Conservation (phyloP, 1,139 yeast species). For the Diutina ranongensis region DNA sequence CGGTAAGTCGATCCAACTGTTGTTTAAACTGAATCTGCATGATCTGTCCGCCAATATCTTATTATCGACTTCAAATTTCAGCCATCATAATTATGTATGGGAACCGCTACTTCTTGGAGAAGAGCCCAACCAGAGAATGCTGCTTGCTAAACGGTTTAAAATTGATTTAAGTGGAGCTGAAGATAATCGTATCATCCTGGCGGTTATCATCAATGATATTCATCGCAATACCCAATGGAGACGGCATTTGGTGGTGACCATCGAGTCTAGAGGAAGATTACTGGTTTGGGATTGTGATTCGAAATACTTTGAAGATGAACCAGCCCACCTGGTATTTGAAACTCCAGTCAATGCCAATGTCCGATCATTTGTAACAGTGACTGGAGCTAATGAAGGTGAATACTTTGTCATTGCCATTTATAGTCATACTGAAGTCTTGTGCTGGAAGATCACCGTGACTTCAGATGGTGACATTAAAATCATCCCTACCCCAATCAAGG, state of each 20-base stretch:
- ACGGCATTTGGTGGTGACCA: conserved; percentile 1
- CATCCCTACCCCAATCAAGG: neutral
- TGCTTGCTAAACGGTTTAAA: conserved; percentile 25
- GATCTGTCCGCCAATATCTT: conserved; percentile 17
- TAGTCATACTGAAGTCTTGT: neutral
- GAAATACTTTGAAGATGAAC: neutral
- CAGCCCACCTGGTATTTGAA: neutral
- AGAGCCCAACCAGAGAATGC: conserved; percentile 12
- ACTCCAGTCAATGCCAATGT: neutral
- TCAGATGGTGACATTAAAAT: neutral
- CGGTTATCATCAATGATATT: conserved; percentile 11
- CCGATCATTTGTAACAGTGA: neutral
- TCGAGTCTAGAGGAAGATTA: neutral
- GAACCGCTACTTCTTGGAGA: conserved; percentile 26
- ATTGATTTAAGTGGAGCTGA: conserved; percentile 15
- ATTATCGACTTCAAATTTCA: conserved; percentile 30
- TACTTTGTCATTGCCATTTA: conserved; percentile 2
- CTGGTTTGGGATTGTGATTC: conserved; percentile 1
- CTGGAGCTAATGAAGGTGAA: neutral
- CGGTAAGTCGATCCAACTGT: conserved; percentile 58
- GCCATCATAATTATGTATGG: conserved; percentile 59
- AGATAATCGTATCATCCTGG: neutral
- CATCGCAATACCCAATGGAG: neutral
- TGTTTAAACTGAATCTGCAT: conserved; percentile 45
- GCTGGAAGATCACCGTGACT: neutral